phyloP scores from a whole-genome alignment of 2,329 filamentous ascomycete species.

The Aureobasidium vineae region DNA sequence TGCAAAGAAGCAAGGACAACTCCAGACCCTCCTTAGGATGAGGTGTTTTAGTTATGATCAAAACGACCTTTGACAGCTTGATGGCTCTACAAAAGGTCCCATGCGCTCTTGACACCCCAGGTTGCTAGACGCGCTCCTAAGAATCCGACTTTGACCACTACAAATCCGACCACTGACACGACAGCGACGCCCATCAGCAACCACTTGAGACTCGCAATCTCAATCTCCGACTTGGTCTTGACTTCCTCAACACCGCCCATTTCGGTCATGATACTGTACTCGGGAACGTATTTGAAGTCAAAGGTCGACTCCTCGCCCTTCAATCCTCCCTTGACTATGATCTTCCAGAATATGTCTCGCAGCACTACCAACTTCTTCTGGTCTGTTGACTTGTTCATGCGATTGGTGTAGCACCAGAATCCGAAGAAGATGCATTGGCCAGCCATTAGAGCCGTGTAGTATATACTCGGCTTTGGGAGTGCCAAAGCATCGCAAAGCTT shows the following conservation, averaged over 20 bases:
- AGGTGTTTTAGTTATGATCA: not conserved
- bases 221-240: slow-evolving; percentile 43
- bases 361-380: slow-evolving; percentile 53
- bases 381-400: slow-evolving; percentile 51
- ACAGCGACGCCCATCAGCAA: slow-evolving; percentile 44
- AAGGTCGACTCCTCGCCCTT: slow-evolving; percentile 61
- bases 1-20: not conserved
- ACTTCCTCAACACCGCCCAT: slow-evolving; percentile 46
- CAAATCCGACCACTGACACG: slow-evolving; percentile 34
- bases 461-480: slow-evolving; percentile 56
- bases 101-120: not conserved
- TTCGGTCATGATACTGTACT: slow-evolving; percentile 52
- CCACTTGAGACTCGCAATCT: slow-evolving; percentile 50
- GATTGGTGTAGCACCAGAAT: slow-evolving; percentile 53
- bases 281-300: slow-evolving; percentile 68
- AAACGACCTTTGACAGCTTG: not conserved
- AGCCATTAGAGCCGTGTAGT: slow-evolving; percentile 60
- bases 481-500: slow-evolving; percentile 60
- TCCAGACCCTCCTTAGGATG: not conserved
- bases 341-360: slow-evolving; percentile 55
- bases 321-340: slow-evolving; percentile 65
- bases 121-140: not conserved
- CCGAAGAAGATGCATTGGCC: slow-evolving; percentile 68
- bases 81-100: not conserved
- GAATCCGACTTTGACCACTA: slow-evolving; percentile 25